Evolutionary conservation across 2,329 filamentous ascomycete genomes (phyloP), one percentile per base, ranked within the genome.

Genomic region (Ophiobolus disseminans): DNA sequence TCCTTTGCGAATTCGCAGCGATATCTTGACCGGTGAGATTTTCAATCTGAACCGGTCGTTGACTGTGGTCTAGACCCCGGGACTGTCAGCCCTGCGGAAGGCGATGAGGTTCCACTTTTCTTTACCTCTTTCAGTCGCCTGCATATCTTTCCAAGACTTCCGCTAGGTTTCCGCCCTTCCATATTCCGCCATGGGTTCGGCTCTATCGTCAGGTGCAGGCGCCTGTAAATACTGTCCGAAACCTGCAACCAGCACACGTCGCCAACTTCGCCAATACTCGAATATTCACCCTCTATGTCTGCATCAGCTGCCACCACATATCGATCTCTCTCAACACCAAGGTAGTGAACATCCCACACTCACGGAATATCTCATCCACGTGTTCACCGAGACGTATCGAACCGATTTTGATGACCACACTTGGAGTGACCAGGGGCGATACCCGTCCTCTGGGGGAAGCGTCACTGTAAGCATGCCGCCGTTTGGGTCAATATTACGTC

Each of bases 251-350:
- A 34, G 30, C 16, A 19, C 21, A 32, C 30, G n/a, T 10, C 42
- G 23, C n/a, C n/a, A n/a, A n/a, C n/a, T n/a, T 26, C 30, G 41
- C 16, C 39, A 38, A 23, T 52, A 62, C 19, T 36, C 59, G 9
- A 36, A 48, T 30, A 31, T 58, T 3, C 20, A 48, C 2, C 50
- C 50, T 14, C 40, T 61, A 17, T 46, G 41, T 20, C 36, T 56
- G n/a, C 34, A 48, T 17, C 45, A 64, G 19, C 47, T 66, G 20
- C 63, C 65, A 21, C 51, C 38, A 36, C 62, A 65, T 45, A 38
- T 47, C 9, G 52, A 57, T 13, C 48, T 60, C n/a, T 19, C 40
- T 11, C 17, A 26, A 14, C 30, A 32, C n/a, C 30, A 26, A 13
- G 21, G 22, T 5, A 26, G 8, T 16, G 25, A 21, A 7, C 23